These are phyloP conservation scores for Endocarpon pusillum DNA, from an alignment of 495 filamentous ascomycete species.

Conservation along the genomic window DNA sequence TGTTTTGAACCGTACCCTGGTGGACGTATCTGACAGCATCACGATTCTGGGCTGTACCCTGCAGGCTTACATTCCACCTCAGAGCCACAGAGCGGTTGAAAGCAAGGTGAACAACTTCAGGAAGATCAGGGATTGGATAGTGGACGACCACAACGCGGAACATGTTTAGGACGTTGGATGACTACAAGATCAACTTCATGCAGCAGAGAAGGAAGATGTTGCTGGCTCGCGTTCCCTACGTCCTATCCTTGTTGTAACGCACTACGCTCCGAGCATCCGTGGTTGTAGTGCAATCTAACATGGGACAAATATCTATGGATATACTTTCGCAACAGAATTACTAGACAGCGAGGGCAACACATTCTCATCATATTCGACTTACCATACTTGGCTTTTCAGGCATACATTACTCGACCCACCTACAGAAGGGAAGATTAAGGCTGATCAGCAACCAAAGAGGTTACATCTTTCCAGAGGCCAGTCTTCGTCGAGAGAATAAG, in stretches of 20 bases:
- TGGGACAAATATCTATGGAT: no score
- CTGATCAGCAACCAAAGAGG: no score
- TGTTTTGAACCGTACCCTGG: conserved; percentile 26
- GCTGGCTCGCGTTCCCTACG: conserved; percentile 5
- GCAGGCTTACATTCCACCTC: conserved; percentile 30
- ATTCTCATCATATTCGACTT: no score
- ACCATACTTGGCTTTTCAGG: no score
- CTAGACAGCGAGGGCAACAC: no score
- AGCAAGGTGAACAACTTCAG: conserved; percentile 33
- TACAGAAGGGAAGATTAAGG: no score
- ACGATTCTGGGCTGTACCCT: conserved; percentile 40
- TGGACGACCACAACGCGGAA: conserved; percentile 27
- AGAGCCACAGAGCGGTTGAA: conserved; percentile 19
- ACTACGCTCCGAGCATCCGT: conserved; percentile 43
- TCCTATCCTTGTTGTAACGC: conserved; percentile 34
- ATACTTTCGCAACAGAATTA: no score
- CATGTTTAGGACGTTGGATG: conserved; percentile 28
- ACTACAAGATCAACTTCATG: no score
- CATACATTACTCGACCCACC: no score
- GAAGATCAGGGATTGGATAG: conserved; percentile 30
- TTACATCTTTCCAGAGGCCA: no score
- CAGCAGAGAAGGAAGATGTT: conserved; percentile 7
- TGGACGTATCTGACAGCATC: conserved; percentile 21
- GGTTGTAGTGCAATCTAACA: no score
- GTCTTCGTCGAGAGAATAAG: no score